Evolutionary conservation across 805 yeast genomes (phyloP), one percentile per base, ranked within the genome.

Genomic region (Sugiyamaella chiloensis): DNA sequence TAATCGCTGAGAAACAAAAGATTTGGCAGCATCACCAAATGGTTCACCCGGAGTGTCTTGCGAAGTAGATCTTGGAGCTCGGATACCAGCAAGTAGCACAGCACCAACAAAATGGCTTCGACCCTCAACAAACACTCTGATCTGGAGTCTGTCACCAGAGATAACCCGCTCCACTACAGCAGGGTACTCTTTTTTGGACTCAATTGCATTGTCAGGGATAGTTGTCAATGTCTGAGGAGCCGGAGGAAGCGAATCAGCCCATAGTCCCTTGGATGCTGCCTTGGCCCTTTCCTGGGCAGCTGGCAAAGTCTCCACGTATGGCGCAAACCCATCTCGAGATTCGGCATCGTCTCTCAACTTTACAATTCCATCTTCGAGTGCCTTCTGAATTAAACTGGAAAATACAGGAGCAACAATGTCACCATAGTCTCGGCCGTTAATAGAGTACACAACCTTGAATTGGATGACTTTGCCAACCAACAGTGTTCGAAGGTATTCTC

Each of bases 111-210:
- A 76, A 51, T 85, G 93, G 16, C 24, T 29, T 5, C 42, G 40
- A 34, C 65, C 64, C n/a, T 66, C 65, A 41, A 78, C 58, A 46
- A 80, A 54, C 9, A 80, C 62, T 34, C 95, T 76, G 9, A 79
- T 76, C 31, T 83, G 68, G n/a, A 87, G 64, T 41, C 95, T 70
- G 66, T 87, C 96, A 42, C 96, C 96, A 52, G 82, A 70, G 50
- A 86, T 73, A 26, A 83, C 93, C 58, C 76, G 80, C 65, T 87
- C 95, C 21, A 87, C 83, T 48, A 87, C 75, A 26, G 86, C 73
- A 14, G 72, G 65, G 42, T 78, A 64, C 21, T 81, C 78, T n/a
- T 64, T 47, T 24, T 56, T 53, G 26, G 60, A 49, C 17, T 61
- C 63, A 35, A 51, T 49, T n/a, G 55, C 41, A 14, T 35, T 43